A percentile compares a stretch with the other conserved stretches of the same genome.
Conservation (phyloP, 257 asterid genomes). For the Voacanga thouarsii region DNA sequence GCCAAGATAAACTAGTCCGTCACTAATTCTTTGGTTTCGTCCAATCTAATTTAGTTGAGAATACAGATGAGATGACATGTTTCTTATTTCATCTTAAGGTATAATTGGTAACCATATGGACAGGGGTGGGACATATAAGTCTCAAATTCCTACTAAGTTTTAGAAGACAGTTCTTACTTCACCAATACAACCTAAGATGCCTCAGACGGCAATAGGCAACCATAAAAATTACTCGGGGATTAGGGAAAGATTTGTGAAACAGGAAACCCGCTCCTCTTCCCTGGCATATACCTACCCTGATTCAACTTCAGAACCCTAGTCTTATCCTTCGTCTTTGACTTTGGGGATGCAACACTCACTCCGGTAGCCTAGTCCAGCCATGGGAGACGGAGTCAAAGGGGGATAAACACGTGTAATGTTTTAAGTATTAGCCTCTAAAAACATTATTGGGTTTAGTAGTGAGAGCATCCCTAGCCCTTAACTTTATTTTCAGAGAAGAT, state of each 20-base stretch:
- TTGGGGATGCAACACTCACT: background rate
- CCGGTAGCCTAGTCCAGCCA: background rate
- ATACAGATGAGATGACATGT: background rate
- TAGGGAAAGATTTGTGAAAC: background rate
- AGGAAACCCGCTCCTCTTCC: background rate
- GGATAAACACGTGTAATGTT: background rate
- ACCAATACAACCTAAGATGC: too few species aligned
- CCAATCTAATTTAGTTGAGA: too few species aligned
- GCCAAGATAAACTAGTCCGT: background rate
- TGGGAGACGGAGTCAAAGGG: background rate
- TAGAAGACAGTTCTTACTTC: too few species aligned
- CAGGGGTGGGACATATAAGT: too few species aligned
- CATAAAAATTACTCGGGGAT: background rate
- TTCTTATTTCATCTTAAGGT: too few species aligned
- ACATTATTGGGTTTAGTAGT: too few species aligned
- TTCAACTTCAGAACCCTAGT: background rate
- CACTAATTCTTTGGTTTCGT: too few species aligned
- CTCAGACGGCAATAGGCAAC: background rate
- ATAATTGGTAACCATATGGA: too few species aligned
- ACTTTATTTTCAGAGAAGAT: too few species aligned
- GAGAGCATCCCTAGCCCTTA: background rate
- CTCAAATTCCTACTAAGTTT: background rate
- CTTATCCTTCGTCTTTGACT: background rate
- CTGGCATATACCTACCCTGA: background rate
- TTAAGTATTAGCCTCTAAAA: too few species aligned